Conservation (phyloP, 1,139 yeast genomes). For the Maudiozyma humilis region DNA sequence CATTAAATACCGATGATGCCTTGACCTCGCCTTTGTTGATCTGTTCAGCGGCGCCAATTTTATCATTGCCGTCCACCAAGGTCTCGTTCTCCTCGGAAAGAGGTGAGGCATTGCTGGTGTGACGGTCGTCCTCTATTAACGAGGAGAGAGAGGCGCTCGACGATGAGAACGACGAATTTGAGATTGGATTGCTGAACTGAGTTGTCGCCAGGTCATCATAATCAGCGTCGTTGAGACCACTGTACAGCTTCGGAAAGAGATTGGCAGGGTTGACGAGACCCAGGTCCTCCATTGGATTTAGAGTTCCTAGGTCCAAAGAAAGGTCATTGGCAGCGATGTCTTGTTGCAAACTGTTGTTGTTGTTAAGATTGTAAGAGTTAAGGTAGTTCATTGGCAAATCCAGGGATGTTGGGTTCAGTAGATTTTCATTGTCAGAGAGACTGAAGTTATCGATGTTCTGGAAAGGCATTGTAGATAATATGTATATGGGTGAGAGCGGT, state of each 20-base stretch:
- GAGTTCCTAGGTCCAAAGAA: neutral
- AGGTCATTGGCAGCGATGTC: neutral
- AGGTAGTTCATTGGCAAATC: constrained; percentile 1
- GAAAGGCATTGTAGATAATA: constrained; percentile 4
- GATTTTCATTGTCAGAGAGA: constrained; percentile 4
- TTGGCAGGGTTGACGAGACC: neutral
- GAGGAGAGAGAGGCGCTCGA: constrained; percentile 5
- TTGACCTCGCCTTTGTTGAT: neutral
- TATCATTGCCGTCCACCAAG: neutral
- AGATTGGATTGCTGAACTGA: constrained; percentile 1
- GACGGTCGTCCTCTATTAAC: constrained; percentile 1
- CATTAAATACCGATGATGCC: neutral
- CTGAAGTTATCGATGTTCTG: constrained; percentile 6
- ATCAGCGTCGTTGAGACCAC: neutral
- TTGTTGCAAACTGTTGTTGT: constrained; percentile 2
- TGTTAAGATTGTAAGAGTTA: constrained; percentile 3
- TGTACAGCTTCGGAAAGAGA: neutral
- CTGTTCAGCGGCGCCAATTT: neutral
- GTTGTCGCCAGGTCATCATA: neutral
- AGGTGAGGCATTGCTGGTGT: constrained; percentile 5
- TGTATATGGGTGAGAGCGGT: neutral
- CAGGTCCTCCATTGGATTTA: neutral
- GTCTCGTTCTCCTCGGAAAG: constrained; percentile 5
- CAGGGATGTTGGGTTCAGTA: neutral
- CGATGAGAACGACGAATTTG: constrained; percentile 5